phyloP scores from a whole-genome alignment of 331 rosid genomes.

The Erythrophleum ivorense region DNA sequence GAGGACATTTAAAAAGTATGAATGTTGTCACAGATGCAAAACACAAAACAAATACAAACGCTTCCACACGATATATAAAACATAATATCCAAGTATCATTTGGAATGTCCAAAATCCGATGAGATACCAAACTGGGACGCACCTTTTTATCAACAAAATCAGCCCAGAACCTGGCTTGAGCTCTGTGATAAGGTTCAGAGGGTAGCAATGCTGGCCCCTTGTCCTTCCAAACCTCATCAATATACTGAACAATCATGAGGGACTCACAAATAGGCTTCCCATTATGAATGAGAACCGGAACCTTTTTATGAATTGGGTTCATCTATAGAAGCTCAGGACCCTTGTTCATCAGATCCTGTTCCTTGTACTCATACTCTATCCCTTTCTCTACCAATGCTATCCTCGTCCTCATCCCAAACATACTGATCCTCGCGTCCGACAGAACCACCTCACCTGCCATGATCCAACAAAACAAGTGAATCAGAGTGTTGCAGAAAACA shows the following conservation, averaged over 20 bases:
- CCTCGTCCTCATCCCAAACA: conserved; percentile 31
- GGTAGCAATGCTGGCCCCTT: background rate
- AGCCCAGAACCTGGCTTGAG: conserved; percentile 41
- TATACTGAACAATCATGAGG: conserved; percentile 29
- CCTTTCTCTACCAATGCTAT: conserved; percentile 34
- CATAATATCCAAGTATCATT: background rate
- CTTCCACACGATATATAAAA: too few species aligned
- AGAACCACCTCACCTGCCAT: conserved; percentile 25
- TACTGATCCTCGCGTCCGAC: conserved; percentile 13
- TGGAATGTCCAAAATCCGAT: too few species aligned
- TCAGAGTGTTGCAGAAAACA: too few species aligned
- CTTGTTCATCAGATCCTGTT: conserved; percentile 17
- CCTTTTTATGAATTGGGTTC: conserved; percentile 41
- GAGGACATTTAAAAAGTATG: too few species aligned
- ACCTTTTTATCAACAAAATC: conserved; percentile 45
- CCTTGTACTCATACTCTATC: conserved; percentile 11
- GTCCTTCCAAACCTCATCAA: conserved; percentile 39
- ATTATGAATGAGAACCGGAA: conserved; percentile 39
- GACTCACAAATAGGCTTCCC: conserved; percentile 40
- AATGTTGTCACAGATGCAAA: too few species aligned
- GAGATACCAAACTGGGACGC: too few species aligned
- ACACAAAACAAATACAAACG: too few species aligned
- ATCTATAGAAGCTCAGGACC: background rate
- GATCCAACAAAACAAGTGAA: background rate
- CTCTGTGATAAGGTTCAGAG: conserved; percentile 27